A percentile compares a stretch with the other conserved stretches of the same genome.
These are phyloP conservation scores for Antitrichia curtipendula DNA, from an alignment of 225 moss, liverwort and hornwort species.

Conservation along the genomic window DNA sequence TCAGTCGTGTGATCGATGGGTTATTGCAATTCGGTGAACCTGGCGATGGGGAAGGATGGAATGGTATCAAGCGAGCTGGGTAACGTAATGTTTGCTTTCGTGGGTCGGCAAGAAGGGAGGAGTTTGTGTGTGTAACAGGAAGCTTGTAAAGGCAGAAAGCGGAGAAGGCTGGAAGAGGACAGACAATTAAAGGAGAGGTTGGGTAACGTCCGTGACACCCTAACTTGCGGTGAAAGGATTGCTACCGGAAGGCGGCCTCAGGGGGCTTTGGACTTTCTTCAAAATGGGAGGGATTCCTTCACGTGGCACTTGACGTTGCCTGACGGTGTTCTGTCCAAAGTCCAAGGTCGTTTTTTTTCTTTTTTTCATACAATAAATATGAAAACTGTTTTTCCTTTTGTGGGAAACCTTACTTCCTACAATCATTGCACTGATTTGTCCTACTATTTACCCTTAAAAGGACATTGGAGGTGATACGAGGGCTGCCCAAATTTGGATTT, in stretches of 20 bases:
- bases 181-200: neutral
- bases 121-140: neutral
- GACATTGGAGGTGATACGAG: neutral
- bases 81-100: neutral
- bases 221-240: neutral
- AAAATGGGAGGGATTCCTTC: neutral
- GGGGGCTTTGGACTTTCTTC: neutral
- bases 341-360: neutral
- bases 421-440: neutral
- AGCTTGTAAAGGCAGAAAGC: neutral
- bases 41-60: neutral
- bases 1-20: neutral
- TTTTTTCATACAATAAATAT: neutral
- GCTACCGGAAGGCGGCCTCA: too few relatives aligned
- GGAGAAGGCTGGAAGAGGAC: neutral
- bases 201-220: neutral
- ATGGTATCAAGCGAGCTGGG: neutral
- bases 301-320: neutral
- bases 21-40: neutral
- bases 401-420: neutral
- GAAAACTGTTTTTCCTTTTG: neutral
- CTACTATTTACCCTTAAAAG: neutral
- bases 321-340: neutral
- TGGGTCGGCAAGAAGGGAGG: too few relatives aligned
- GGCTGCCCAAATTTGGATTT: neutral